Conservation (phyloP, 805 yeast genomes). For the Saccharomycopsis amapae region DNA sequence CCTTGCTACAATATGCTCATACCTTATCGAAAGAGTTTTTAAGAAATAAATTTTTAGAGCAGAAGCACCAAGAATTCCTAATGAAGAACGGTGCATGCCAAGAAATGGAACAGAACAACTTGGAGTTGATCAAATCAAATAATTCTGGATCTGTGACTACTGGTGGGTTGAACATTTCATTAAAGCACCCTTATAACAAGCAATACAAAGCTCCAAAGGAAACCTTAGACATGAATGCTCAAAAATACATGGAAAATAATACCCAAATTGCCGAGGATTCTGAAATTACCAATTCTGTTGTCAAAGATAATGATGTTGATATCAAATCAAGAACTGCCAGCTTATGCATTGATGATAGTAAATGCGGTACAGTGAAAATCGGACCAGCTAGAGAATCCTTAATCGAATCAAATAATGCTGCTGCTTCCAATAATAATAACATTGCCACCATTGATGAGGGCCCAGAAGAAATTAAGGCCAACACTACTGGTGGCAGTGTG, state of each 20-base stretch:
- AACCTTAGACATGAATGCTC: constrained; percentile 3
- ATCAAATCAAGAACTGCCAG: constrained; percentile 16
- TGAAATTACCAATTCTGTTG: neutral
- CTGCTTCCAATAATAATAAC: neutral
- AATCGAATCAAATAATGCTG: neutral
- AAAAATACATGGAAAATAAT: constrained; percentile 11
- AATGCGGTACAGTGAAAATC: constrained; percentile 19
- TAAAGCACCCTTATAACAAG: constrained; percentile 8
- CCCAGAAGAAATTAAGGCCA: neutral
- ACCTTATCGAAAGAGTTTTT: constrained; percentile 13
- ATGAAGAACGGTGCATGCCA: constrained; percentile 1
- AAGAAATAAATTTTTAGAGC: constrained; percentile 15
- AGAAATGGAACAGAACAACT: neutral
- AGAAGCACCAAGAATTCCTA: constrained; percentile 17
- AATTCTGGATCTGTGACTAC: neutral
- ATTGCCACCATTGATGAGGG: neutral
- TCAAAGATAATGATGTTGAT: neutral
- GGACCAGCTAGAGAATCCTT: constrained; percentile 17
- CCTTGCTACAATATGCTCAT: constrained; percentile 21
- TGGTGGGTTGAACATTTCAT: constrained; percentile 10
- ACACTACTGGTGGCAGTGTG: constrained; percentile 10
- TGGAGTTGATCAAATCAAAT: neutral
- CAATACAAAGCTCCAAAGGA: neutral
- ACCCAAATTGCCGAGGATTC: constrained; percentile 1
- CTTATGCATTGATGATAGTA: constrained; percentile 14